Conservation (phyloP, 352 stramenopile species). For the Phytophthora ohioensis region DNA sequence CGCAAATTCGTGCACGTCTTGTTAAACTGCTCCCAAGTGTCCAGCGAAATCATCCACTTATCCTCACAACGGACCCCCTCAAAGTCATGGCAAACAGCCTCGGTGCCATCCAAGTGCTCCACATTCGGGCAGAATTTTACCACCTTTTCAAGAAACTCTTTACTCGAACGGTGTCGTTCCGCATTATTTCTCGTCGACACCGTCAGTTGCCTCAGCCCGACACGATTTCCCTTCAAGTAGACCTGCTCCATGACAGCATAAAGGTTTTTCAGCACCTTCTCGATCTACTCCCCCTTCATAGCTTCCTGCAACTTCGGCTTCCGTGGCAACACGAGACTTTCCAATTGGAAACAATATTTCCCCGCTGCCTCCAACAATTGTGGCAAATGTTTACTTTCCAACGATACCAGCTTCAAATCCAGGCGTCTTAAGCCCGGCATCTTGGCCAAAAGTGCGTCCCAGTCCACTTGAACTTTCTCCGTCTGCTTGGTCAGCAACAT, state of each 20-base stretch:
- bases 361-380: constrained; percentile 22
- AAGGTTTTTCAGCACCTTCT: constrained; percentile 14
- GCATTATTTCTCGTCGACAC: constrained; percentile 23
- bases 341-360: constrained; percentile 30
- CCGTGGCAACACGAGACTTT: constrained; percentile 32
- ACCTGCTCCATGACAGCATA: constrained; percentile 32
- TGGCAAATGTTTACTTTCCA: constrained; percentile 26
- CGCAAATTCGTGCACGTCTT: constrained; percentile 29
- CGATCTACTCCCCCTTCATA: constrained; percentile 4
- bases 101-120: constrained; percentile 39
- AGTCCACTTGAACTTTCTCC: constrained; percentile 30
- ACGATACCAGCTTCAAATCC: constrained; percentile 25
- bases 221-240: constrained; percentile 17
- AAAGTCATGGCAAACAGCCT: constrained; percentile 11
- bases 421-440: constrained; percentile 20
- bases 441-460: constrained; percentile 12
- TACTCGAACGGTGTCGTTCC: constrained; percentile 16
- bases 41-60: constrained; percentile 35
- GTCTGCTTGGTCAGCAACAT: neutral
- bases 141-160: constrained; percentile 39
- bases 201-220: constrained; percentile 37
- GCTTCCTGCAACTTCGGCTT: constrained; percentile 8
- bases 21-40: constrained; percentile 39
- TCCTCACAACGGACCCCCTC: constrained; percentile 36
- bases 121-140: constrained; percentile 29